Percentiles rank a stretch among this genome's conserved stretches.
Evolutionary conservation across 2,329 filamentous ascomycete genomes (phyloP).

Genomic region (Penicillium sp.): DNA sequence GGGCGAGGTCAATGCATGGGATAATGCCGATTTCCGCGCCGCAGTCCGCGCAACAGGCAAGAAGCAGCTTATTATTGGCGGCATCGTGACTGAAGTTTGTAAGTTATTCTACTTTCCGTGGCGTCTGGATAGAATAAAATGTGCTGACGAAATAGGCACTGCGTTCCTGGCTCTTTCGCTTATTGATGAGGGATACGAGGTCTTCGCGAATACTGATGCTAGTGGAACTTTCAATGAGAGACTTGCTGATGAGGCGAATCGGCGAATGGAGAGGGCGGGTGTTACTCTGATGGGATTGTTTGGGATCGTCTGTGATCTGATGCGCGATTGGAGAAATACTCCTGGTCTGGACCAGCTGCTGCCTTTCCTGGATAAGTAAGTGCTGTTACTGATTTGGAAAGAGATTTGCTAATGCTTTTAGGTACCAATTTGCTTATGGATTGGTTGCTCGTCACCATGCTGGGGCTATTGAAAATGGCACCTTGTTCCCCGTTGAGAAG

Average conservation of each 20-base stretch:
- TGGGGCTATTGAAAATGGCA: constrained; percentile 60
- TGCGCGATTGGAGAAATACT: constrained; percentile 66
- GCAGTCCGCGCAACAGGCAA: constrained; percentile 65
- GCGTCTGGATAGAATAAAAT: not conserved
- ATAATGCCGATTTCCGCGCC: constrained; percentile 65
- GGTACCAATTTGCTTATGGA: constrained; percentile 58
- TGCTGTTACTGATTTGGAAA: not conserved
- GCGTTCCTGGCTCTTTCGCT: constrained; percentile 72
- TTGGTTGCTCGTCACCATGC: constrained; percentile 61
- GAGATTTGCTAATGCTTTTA: constrained; percentile 3
- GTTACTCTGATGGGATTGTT: constrained; percentile 57
- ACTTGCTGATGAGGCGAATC: constrained; percentile 57
- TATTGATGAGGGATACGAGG: constrained; percentile 66
- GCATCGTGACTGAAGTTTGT: constrained; percentile 74
- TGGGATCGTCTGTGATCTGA: constrained; percentile 64
- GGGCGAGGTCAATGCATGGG: constrained; percentile 75
- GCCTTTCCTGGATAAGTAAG: constrained; percentile 58
- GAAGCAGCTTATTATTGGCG: constrained; percentile 68
- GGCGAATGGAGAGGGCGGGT: constrained; percentile 64
- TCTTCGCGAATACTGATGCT: constrained; percentile 38
- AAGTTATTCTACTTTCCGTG: constrained; percentile 14
- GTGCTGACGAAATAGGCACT: constrained; percentile 47
- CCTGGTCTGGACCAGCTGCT: constrained; percentile 57
- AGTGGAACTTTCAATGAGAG: constrained; percentile 36
- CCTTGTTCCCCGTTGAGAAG: constrained; percentile 55